Evolutionary conservation across 352 stramenopile species (phyloP).

Genomic region (Phytophthora tentaculata): DNA sequence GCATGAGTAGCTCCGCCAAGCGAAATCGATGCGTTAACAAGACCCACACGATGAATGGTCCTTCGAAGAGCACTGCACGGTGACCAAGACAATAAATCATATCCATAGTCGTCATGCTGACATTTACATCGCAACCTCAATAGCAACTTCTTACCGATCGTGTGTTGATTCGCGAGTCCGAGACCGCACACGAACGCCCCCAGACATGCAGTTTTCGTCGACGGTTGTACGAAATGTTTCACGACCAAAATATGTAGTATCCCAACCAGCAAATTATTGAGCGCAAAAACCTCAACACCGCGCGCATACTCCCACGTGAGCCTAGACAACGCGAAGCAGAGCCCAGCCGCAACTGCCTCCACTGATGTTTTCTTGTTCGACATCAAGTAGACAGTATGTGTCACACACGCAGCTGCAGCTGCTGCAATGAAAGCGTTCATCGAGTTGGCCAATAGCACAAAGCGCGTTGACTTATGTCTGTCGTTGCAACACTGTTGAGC

Average conservation of each 20-base stretch:
- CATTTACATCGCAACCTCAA: too few species aligned
- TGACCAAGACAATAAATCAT: conserved; percentile 1
- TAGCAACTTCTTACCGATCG: conserved; percentile 46
- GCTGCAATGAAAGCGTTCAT: conserved; percentile 45
- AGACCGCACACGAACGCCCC: conserved; percentile 91
- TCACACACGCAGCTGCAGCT: conserved; percentile 42
- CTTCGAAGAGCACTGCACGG: conserved; percentile 81
- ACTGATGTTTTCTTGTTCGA: conserved; percentile 10
- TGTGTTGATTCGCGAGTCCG: conserved; percentile 94
- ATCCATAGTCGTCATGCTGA: too few species aligned
- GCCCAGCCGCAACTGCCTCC: conserved; percentile 43
- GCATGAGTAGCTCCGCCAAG: conserved; percentile 23
- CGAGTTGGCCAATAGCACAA: conserved; percentile 44
- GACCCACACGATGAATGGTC: conserved; percentile 79
- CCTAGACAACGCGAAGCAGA: conserved; percentile 80
- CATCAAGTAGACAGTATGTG: conserved; percentile 44
- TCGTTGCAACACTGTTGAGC: conserved; percentile 1
- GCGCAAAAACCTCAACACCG: conserved; percentile 90
- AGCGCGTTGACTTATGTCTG: conserved; percentile 14
- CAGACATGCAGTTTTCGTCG: conserved; percentile 30
- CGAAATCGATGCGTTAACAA: conserved; percentile 32
- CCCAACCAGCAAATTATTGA: conserved; percentile 92
- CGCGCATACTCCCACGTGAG: conserved; percentile 93
- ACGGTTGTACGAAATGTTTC: conserved; percentile 34
- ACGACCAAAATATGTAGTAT: conserved; percentile 71